Evolutionary conservation across 768 basidiomycete genomes (phyloP), one percentile per base, ranked within the genome.

Genomic region (Rhodotorula kratochvilovae): DNA sequence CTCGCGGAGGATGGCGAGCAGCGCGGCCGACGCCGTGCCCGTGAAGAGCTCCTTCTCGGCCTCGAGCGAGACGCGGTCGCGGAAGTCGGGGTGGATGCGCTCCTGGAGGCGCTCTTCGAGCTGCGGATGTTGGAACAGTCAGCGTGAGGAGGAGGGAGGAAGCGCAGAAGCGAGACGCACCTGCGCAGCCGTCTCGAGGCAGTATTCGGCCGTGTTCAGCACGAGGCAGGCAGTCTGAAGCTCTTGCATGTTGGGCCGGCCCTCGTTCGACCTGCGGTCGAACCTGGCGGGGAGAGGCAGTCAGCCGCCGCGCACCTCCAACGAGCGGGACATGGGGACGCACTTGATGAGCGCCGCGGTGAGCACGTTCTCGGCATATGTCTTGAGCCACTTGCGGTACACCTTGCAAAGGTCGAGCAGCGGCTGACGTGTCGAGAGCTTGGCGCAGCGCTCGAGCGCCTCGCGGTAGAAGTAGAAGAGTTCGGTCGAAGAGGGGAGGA

Each of bases 151-250:
- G 25, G 46, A 6, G 7, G 6, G 29, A 8, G 29, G 27, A 5
- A 19, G 27, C 10, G 53, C 39, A 19, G 21, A n/a, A n/a, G 7
- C 23, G 10, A 39, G n/a, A 21, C 83, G 17, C 76, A 89, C 93
- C 85, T 96, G 92, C 29, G 87, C 78, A 2, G 94, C 91, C 5
- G 95, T 99, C 1, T 86, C 87, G 73, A 93, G 90, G 78, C 96
- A 99, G 79, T 98, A 99, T 78, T 98, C 94, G 1, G 94, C 95
- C 0, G 96, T 99, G 77, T 99, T 98, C 78, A 99, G 88, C 35
- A 95, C 81, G n/a, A 92, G 82, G 78, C 91, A 93, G 0, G 90
- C 87, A 72, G 90, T 90, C 76, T 86, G 87, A 43, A 98, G 80
- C 69, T 93, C 88, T 7, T 83, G 83, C 15, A 85, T 72, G 78